A percentile compares a stretch with the other conserved stretches of the same genome.
Conservation (phyloP, 2,329 filamentous ascomycete species). For the Pseudomassariella vexata region DNA sequence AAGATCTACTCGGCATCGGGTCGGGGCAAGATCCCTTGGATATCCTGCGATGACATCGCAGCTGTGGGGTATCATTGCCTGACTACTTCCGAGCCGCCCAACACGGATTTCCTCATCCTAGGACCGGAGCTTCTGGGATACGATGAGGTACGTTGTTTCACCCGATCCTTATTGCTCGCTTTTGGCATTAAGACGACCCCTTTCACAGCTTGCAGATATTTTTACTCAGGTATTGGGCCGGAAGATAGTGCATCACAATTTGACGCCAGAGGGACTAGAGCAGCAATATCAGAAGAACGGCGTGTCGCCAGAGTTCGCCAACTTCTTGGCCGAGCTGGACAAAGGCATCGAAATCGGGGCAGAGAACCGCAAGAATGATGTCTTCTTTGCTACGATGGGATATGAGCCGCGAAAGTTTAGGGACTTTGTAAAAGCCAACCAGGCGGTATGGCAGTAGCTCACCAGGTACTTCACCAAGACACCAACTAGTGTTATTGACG, state of each 20-base stretch:
- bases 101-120: constrained; percentile 32
- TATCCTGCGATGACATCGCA: constrained; percentile 41
- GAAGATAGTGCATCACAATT: constrained; percentile 27
- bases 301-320: constrained; percentile 24
- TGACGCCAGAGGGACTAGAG: constrained; percentile 22
- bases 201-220: constrained; percentile 25
- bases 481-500: too few relatives aligned
- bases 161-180: too few relatives aligned
- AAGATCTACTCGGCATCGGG: constrained; percentile 24
- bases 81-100: constrained; percentile 26
- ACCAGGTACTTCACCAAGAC: too few relatives aligned
- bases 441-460: constrained; percentile 10
- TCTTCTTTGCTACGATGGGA: constrained; percentile 27
- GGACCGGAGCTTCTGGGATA: too few relatives aligned
- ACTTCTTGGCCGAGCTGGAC: constrained; percentile 27
- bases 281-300: constrained; percentile 17
- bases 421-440: constrained; percentile 18
- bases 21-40: constrained; percentile 38
- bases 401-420: constrained; percentile 22
- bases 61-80: constrained; percentile 34
- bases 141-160: too few relatives aligned
- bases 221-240: constrained; percentile 25
- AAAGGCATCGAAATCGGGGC: constrained; percentile 24
- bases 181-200: too few relatives aligned
- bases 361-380: constrained; percentile 29